Conservation (phyloP, 2,329 filamentous ascomycete species). For the Trichoderma sp. region DNA sequence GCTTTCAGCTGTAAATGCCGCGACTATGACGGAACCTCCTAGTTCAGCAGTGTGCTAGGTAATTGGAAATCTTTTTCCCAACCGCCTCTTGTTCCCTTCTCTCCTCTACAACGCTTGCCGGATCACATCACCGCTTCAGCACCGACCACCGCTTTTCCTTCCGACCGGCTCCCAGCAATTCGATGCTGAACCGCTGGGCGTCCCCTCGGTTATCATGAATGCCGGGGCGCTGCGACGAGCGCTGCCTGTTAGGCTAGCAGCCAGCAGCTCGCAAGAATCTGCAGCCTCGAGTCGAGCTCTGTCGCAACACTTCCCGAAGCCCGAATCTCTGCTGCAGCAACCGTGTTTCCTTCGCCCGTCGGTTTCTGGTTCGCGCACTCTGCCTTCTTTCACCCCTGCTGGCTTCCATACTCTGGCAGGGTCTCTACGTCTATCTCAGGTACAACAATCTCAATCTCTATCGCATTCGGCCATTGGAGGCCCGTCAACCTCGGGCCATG, state of each 20-base stretch:
- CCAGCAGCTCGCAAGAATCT: constrained; percentile 29
- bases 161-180: constrained; percentile 20
- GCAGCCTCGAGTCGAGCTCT: constrained; percentile 26
- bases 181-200: constrained; percentile 32
- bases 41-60: constrained; percentile 11
- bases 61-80: not conserved
- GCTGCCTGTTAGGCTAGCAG: constrained; percentile 47
- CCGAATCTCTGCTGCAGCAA: not conserved
- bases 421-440: not conserved
- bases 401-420: constrained; percentile 3
- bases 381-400: not conserved
- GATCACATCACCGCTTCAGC: not conserved
- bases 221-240: constrained; percentile 48
- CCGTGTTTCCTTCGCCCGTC: not conserved
- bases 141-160: constrained; percentile 13
- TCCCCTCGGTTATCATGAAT: constrained; percentile 40
- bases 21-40: constrained; percentile 33
- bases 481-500: constrained; percentile 14
- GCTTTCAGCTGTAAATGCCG: constrained; percentile 32
- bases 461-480: not conserved
- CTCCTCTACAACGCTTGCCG: not conserved
- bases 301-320: constrained; percentile 15
- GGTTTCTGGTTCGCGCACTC: not conserved
- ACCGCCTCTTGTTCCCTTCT: not conserved
- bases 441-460: not conserved